These are phyloP conservation scores for Geranium brycei DNA, from an alignment of 345 rosid species.

Conservation along the genomic window DNA sequence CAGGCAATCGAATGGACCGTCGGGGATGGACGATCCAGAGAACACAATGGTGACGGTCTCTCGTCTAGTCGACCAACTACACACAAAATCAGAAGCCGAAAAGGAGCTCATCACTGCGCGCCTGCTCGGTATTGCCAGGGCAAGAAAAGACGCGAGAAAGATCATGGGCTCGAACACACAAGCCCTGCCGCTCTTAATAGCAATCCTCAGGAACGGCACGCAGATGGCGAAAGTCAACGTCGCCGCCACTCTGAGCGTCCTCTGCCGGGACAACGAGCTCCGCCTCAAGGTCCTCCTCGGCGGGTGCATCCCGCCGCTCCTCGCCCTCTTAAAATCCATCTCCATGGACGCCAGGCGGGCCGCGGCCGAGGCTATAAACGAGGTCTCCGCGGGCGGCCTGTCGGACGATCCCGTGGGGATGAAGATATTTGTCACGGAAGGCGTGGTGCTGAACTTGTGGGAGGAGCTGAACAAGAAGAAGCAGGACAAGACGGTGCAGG, in stretches of 20 bases:
- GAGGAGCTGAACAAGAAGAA: conserved; percentile 50
- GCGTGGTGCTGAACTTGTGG: conserved; percentile 75
- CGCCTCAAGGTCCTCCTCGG: conserved; percentile 76
- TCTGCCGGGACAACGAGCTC: conserved; percentile 69
- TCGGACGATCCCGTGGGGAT: conserved; percentile 74
- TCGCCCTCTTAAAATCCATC: conserved; percentile 65
- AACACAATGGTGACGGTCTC: conserved; percentile 51
- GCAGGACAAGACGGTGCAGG: conserved; percentile 68
- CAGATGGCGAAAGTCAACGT: conserved; percentile 55
- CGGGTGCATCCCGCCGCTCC: conserved; percentile 81
- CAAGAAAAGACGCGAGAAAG: conserved; percentile 58
- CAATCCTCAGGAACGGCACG: conserved; percentile 67
- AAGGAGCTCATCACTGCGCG: conserved; percentile 70
- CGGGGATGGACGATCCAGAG: conserved; percentile 42
- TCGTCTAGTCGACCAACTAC: conserved; percentile 63
- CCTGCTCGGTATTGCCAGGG: conserved; percentile 50
- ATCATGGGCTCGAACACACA: conserved; percentile 61
- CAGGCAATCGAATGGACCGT: conserved; percentile 42
- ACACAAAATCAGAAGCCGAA: conserved; percentile 55
- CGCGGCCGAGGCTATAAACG: conserved; percentile 72
- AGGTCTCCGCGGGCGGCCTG: conserved; percentile 66
- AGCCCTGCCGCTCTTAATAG: conserved; percentile 78
- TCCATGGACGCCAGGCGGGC: conserved; percentile 59
- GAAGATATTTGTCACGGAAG: conserved; percentile 78
- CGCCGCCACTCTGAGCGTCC: conserved; percentile 44